Evolutionary conservation across 805 yeast species (phyloP), one percentile per base, ranked within the genome.

Genomic region (Candida orba): DNA sequence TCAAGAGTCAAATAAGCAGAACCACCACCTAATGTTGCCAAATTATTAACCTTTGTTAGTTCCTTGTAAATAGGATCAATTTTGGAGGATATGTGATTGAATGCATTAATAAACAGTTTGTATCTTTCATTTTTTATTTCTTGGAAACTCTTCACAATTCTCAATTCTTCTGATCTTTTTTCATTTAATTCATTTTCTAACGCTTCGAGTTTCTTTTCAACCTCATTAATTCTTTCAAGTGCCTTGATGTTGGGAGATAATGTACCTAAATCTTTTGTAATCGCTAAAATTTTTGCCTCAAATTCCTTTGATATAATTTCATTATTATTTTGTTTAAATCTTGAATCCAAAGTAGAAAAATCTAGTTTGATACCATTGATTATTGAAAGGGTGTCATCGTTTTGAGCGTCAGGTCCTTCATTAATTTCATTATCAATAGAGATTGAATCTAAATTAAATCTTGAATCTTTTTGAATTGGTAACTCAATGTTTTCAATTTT

Each of bases 1-100:
- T 88, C 95, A 32, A 89, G 64, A 0, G 91, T 82, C 45, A 93
- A 68, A 49, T 86, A 83, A 0, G 98, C 98, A n/a, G 93, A 81
- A 1, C 98, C 98, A 36, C 97, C 97, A 25, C 84, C 69, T 2
- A 95, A 82, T 0, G 81, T 75, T 4, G 72, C 64, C 0, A 84
- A 75, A 14, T 62, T 62, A 36, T 63, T 64, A 39, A 64, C 58
- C 50, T 76, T 81, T 0, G 97, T 93, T 40, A 93, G 69, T 54
- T 90, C 97, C 57, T 89, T 83, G 63, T 91, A 93, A 9, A 88
- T 80, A 0, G 68, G 64, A 58, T 86, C 95, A 51, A 93, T 83
- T 44, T 75, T 72, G 2, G 68, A 71, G 4, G 91, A 76, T 29
- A 91, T 81, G 54, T 84, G 88, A n/a, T 76, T 72, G 54, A 83